Base-by-base conservation (phyloP, 2,329 filamentous ascomycete genomes). In the Colletotrichum abscissum region DNA sequence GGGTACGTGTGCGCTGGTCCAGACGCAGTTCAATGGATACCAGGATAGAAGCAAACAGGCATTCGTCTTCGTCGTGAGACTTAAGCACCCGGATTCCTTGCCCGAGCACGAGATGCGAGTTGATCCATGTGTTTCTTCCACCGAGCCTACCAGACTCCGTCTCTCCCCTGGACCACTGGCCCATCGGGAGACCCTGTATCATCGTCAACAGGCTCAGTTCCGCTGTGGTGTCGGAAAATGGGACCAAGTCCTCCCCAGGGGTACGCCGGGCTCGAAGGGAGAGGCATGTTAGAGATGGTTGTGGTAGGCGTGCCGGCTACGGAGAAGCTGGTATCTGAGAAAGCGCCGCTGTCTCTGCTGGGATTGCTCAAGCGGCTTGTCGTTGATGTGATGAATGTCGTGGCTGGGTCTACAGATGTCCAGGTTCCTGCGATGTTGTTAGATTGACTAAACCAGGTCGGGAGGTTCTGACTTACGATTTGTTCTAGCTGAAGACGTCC, bases 171-270 rank as follows among this genome's bases (percentile, higher is more conserved):
- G 33, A 7, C 22, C 38, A 35, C 54, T 14, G 46, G 35, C 22
- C 22, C 52, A 2, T 30, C 24, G 28, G 16, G 6, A 6, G 60
- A 3, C 6, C 4, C 30, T 11, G 52, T 24, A 24, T 56, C 63
- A 11, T 38, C 14, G 8, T 58, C 49, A 11, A 49, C 12, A 19
- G 80, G 75, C n/a, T 76, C 75, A 8, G 77, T 77, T 60, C 78
- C 76, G 65, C 80, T 80, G 35, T 79, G 78, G 63, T 83, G 81
- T 5, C 82, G 81, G 72, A 84, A 81, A 42, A 81, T 69, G 1
- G 81, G 81, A 49, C 79, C 82, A 73, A 79, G 77, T 35, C 79
- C 80, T 12, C 81, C 82, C 82, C 82, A 84, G 1, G 82, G 82
- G 30, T 78, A 83, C 69, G 82, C 80, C 19, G 80, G 77, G 35